Evolutionary conservation across 345 rosid species (phyloP).

Genomic region (Lagerstroemia speciosa): DNA sequence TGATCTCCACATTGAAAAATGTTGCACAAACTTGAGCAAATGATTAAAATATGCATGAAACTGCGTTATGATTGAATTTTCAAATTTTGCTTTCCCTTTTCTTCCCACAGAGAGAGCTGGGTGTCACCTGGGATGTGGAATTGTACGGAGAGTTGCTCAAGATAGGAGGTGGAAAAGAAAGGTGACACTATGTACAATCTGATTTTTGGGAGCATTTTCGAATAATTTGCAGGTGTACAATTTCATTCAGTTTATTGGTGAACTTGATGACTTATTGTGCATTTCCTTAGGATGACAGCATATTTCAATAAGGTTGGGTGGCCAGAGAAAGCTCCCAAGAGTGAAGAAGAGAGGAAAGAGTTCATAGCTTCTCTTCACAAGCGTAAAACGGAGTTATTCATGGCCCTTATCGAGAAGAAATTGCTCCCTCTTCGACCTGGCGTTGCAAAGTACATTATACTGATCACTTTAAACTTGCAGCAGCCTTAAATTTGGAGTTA

Average conservation of each 20-base stretch:
- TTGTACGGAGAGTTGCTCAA: conserved; percentile 86
- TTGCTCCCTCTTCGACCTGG: conserved; percentile 88
- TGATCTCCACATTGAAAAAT: background rate
- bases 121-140: conserved; percentile 86
- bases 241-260: background rate
- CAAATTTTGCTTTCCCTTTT: background rate
- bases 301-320: conserved; percentile 82
- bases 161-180: conserved; percentile 95
- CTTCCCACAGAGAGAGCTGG: conserved; percentile 51
- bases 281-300: conserved; percentile 71
- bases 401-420: conserved; percentile 82
- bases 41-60: background rate
- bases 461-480: background rate
- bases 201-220: background rate
- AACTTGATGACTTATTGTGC: background rate
- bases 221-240: background rate
- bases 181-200: conserved; percentile 26
- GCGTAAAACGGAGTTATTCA: conserved; percentile 78
- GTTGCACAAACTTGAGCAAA: background rate
- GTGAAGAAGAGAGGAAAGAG: conserved; percentile 75
- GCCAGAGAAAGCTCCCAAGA: conserved; percentile 86
- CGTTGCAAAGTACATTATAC: conserved; percentile 58
- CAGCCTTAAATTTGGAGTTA: background rate
- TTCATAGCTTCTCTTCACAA: conserved; percentile 90
- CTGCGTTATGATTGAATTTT: background rate